Base-by-base conservation (phyloP, 164 flowering plant genomes). In the Stephania japonica region DNA sequence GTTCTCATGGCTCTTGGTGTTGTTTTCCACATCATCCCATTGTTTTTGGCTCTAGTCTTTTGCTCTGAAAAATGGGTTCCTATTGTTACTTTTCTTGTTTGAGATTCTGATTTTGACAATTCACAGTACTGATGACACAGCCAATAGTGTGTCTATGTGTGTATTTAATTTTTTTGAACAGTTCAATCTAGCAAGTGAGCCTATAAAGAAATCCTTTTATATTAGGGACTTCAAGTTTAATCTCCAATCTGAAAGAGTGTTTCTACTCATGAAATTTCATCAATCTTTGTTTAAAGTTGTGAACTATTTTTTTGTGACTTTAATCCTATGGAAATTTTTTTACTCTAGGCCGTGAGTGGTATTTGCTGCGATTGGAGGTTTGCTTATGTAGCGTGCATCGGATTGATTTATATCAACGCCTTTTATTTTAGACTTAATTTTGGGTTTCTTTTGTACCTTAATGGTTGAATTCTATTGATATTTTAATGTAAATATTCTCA, bases 41-140 rank as follows among this genome's bases (percentile, higher is more conserved):
- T 75, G 63, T 68, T 72, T 64, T 23, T 61, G 12, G 12, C 24
- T 3, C 8, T 43, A 70, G 16, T 64, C 59, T 32, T 42, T 23
- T 32, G 59, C 44, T 32, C 43, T 64, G 27, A 42, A n/a, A 42
- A 56, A 49, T 70, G 44, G 42, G 56, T 19, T 7, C 12, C 23
- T 7, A 69, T 9, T 25, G 11, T 25, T 10, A 13, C 70, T 47
- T 66, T 72, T 25, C 13, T 13, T 38, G 26, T 62, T 50, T 21
- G 63, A 25, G 70, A 65, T 73, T 65, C 67, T 70, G 62, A 69
- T 53, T 69, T 74, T 53, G 76, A 56, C 68, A 11, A 42, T 42
- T 69, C 67, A 42, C 62, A 18, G 24, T 56, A 50, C 38, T 69
- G 76, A 49, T 61, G 73, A 25, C 64, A 71, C 62, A 65, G 25